phyloP scores from a whole-genome alignment of 176 grass and related monocot species.

The Neostapfia colusana region DNA sequence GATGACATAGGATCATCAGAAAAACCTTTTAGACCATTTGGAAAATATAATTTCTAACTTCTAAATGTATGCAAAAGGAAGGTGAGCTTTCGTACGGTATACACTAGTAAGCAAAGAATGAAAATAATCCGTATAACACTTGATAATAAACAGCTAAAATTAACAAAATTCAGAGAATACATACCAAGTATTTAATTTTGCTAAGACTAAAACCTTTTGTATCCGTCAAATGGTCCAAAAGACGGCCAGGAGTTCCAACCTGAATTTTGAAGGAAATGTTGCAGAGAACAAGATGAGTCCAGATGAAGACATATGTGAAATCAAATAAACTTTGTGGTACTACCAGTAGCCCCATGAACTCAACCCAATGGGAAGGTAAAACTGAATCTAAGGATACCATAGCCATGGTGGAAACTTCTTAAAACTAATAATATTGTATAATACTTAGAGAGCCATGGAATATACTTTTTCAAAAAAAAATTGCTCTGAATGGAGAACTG shows the following conservation, averaged over 20 bases:
- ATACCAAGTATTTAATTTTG: slow-evolving; percentile 85
- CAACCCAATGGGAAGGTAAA: not conserved
- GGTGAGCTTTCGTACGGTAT: not conserved
- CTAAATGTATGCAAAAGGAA: not conserved
- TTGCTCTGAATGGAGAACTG: not conserved
- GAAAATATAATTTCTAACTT: not conserved
- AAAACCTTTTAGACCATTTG: not conserved
- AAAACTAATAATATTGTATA: not conserved
- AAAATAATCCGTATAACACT: not conserved
- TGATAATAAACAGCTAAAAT: not conserved
- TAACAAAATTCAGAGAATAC: not conserved
- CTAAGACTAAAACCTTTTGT: slow-evolving; percentile 89
- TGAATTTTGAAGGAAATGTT: slow-evolving; percentile 45
- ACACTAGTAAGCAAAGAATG: not conserved
- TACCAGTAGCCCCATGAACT: not conserved
- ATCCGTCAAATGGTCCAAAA: slow-evolving; percentile 81
- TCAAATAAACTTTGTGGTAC: not conserved
- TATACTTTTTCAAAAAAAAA: not conserved
- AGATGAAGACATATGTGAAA: slow-evolving; percentile 26
- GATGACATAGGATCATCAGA: no score
- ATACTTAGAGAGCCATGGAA: not conserved
- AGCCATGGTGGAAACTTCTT: not conserved
- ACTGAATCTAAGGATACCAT: not conserved
- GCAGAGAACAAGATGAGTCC: slow-evolving; percentile 2
- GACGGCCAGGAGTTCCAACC: slow-evolving; percentile 82